Evolutionary conservation across 169 alveolate species (phyloP), one percentile per base, ranked within the genome.

Genomic region (Plasmodium vinckei): DNA sequence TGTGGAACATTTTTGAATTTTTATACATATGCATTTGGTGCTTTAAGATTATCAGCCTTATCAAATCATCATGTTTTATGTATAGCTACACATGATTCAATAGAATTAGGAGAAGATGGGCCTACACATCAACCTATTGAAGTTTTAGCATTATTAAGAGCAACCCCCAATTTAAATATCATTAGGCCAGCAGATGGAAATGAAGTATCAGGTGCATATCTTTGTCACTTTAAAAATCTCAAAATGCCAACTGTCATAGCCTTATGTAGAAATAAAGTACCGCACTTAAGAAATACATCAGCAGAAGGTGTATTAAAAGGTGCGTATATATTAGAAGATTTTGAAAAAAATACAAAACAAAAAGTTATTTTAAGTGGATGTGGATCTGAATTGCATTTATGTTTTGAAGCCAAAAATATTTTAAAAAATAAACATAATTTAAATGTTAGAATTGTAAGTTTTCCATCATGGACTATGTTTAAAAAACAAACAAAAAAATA

Each of bases 111-210:
- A 47, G 95, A 94, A 86, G 97, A 94, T 79, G 97, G 97, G 15
- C 96, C 97, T 2, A 94, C 97, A 5, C 97, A 94, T 56, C 97
- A 94, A 71, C 95, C 97, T 1, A 71, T 92, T 65, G 97, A 94
- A 88, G 96, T 94, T n/a, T 57, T 79, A 53, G 73, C 93, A 21
- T 73, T 88, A 56, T 70, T 92, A 44, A 86, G 93, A 73, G 57
- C 88, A 5, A 72, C 95, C 39, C 95, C 94, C 13, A 90, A 91
- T 75, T 23, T 93, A 84, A 63, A 88, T 39, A 82, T 82, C 61
- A 84, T 93, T 68, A 88, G 97, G 44, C 97, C 97, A 2, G 96
- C 95, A 10, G 97, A 94, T 67, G 94, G 94, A 72, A 79, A 79
- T 54, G 95, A 93, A 87, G 90, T 91, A 17, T 86, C 93, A n/a